A percentile compares a stretch with the other conserved stretches of the same genome.
Evolutionary conservation across 2,329 filamentous ascomycete genomes (phyloP).

Genomic region (Colletotrichum noveboracense): DNA sequence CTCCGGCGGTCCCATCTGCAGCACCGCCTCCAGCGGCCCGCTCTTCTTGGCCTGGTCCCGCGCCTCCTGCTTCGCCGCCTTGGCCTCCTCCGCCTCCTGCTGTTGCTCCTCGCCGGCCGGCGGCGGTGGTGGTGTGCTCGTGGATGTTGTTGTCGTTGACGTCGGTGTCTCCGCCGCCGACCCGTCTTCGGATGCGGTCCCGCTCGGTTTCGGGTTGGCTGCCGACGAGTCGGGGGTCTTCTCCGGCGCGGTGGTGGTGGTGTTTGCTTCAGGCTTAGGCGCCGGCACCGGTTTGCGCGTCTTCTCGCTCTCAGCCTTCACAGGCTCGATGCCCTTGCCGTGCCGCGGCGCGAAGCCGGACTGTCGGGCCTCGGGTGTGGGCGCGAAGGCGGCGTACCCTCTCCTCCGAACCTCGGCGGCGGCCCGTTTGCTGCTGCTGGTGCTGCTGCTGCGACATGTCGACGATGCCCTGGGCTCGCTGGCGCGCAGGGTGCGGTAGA

Average conservation of each 20-base stretch:
- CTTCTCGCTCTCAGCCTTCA: conserved; percentile 32
- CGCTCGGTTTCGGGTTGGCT: not conserved
- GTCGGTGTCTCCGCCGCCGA: conserved; percentile 19
- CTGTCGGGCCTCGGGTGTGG: conserved; percentile 36
- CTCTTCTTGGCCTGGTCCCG: conserved; percentile 45
- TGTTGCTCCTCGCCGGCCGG: not conserved
- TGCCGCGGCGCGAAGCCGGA: conserved; percentile 58
- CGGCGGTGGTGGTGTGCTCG: not conserved
- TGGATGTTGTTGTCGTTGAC: not conserved
- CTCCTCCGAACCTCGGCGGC: conserved; percentile 28
- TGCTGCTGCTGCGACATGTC: conserved; percentile 34
- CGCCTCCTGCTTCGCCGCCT: conserved; percentile 30
- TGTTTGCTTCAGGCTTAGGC: not conserved
- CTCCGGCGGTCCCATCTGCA: conserved; percentile 50
- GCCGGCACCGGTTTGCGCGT: conserved; percentile 24
- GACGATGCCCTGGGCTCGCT: conserved; percentile 24
- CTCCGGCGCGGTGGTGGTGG: not conserved
- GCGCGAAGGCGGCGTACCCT: conserved; percentile 40
- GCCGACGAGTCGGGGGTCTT: not conserved
- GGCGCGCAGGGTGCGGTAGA: conserved; percentile 53
- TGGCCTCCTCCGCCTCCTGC: conserved; percentile 20
- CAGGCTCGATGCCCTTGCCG: conserved; percentile 66
- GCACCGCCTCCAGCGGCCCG: conserved; percentile 57
- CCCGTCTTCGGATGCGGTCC: not conserved
- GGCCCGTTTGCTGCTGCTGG: not conserved